Evolutionary conservation across 257 asterid genomes (phyloP), one percentile per base, ranked within the genome.

Genomic region (Nicotiana otophora): DNA sequence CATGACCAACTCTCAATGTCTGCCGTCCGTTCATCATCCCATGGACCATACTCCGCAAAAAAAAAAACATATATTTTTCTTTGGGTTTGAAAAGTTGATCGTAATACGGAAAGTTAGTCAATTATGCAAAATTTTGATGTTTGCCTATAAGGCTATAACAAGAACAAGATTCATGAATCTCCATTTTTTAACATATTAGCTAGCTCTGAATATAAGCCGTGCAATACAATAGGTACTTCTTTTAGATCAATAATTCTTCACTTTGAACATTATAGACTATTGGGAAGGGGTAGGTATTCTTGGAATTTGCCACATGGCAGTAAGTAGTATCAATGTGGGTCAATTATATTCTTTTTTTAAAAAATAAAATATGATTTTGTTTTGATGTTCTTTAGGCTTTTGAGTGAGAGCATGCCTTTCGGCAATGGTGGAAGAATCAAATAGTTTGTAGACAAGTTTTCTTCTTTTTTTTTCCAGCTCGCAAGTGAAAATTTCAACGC

Each of bases 381-480:
- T 53, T 12, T 72, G 34, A 33, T 8, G 19, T 2, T 72, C 46
- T 26, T 36, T 87, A 26, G 77, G 67, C 55, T 81, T 81, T 84
- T 55, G n/a, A 55, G 30, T 7, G 55, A 81, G 85, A 87, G 60
- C 28, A 69, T 82, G 85, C 81, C 89, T 88, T 91, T 91, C 89
- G 86, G 92, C 88, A 81, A 86, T 78, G 58, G 70, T 85, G 77
- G 84, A 61, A 82, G 84, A 61, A 83, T 83, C 51, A 80, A 15
- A 67, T 23, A 58, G 74, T 68, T 39, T 64, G 26, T 48, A 58
- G 76, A 84, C 76, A 61, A 28, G 34, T 79, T 70, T 20, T 20
- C 2, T 61, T 42, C 62, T 23, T 31, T 4, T 3, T 34, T 36
- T 7, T 8, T 12, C 58, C 58, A 53, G 58, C 17, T 12, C 19